These are phyloP conservation scores for Rhizopogon parksii DNA, from an alignment of 1,284 basidiomycete species.

Conservation along the genomic window DNA sequence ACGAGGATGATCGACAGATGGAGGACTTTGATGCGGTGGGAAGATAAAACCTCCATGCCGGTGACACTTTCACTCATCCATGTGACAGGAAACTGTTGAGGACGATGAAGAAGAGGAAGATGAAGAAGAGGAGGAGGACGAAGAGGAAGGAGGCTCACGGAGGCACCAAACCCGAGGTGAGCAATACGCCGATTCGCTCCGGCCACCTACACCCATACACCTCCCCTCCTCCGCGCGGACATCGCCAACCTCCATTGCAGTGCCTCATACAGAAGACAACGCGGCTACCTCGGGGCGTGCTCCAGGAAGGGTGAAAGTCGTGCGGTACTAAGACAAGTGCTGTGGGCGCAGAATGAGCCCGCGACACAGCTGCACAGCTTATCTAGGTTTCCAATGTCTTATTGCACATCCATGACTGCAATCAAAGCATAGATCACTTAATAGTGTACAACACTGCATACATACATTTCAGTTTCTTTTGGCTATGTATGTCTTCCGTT, in stretches of 20 bases:
- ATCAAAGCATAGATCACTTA: slow-evolving; percentile 4
- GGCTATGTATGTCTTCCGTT: no score
- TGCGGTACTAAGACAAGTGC: slow-evolving; percentile 28
- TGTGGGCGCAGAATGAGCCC: neutral
- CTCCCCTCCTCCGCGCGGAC: slow-evolving; percentile 39
- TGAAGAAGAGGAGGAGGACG: slow-evolving; percentile 55
- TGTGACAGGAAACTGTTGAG: slow-evolving; percentile 23
- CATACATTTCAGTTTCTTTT: neutral
- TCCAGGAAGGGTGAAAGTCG: slow-evolving; percentile 40
- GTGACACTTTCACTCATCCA: slow-evolving; percentile 7
- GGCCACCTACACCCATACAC: slow-evolving; percentile 30
- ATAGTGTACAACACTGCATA: slow-evolving; percentile 6
- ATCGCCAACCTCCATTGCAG: slow-evolving; percentile 36
- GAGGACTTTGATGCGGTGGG: slow-evolving; percentile 76
- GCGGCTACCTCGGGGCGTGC: slow-evolving; percentile 14
- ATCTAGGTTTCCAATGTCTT: slow-evolving; percentile 10
- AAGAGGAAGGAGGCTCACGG: slow-evolving; percentile 37
- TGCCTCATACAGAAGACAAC: slow-evolving; percentile 30
- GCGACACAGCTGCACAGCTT: slow-evolving; percentile 4
- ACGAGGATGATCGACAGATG: slow-evolving; percentile 67
- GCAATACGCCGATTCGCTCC: slow-evolving; percentile 24
- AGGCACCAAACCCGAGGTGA: slow-evolving; percentile 29
- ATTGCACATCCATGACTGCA: slow-evolving; percentile 8
- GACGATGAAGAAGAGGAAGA: slow-evolving; percentile 57
- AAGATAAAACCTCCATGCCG: neutral